These are phyloP conservation scores for Saturnispora silvae DNA, from an alignment of 805 yeast species.

Conservation along the genomic window DNA sequence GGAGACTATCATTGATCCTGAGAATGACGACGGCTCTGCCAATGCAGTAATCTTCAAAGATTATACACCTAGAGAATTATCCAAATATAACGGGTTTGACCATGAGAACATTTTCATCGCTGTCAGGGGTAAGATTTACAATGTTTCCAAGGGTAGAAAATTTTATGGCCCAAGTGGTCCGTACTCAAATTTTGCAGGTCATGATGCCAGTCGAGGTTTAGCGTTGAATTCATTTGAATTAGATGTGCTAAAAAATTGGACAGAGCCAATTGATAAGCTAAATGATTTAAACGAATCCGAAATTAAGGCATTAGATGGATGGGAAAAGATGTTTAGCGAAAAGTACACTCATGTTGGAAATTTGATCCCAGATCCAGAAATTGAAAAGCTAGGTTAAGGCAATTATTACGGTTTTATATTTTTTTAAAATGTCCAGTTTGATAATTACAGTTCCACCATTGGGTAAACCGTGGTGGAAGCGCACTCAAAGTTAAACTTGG, in stretches of 20 bases:
- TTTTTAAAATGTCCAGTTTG: conserved; percentile 22
- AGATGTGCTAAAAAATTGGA: conserved; percentile 53
- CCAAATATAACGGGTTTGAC: conserved; percentile 71
- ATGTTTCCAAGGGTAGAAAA: conserved; percentile 65
- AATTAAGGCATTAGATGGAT: conserved; percentile 57
- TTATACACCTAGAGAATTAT: conserved; percentile 68
- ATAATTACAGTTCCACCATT: conserved; percentile 32
- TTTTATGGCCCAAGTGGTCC: conserved; percentile 97
- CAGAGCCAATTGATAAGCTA: conserved; percentile 68
- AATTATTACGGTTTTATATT: not conserved
- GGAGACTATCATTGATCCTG: conserved; percentile 20
- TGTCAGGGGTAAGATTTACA: conserved; percentile 78
- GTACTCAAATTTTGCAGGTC: conserved; percentile 88
- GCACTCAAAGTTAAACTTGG: conserved; percentile 48
- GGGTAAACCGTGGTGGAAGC: conserved; percentile 31
- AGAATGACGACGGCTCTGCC: conserved; percentile 8
- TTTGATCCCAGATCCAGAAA: conserved; percentile 34
- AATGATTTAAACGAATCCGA: conserved; percentile 52
- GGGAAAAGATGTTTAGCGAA: conserved; percentile 74
- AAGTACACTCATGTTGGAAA: conserved; percentile 80
- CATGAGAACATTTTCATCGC: conserved; percentile 75
- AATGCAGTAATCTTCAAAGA: conserved; percentile 26
- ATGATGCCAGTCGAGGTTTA: conserved; percentile 88
- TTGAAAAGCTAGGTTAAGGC: conserved; percentile 4
- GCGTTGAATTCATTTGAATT: conserved; percentile 79